phyloP scores from a whole-genome alignment of 2,329 filamentous ascomycete species.

The Capronia coronata region DNA sequence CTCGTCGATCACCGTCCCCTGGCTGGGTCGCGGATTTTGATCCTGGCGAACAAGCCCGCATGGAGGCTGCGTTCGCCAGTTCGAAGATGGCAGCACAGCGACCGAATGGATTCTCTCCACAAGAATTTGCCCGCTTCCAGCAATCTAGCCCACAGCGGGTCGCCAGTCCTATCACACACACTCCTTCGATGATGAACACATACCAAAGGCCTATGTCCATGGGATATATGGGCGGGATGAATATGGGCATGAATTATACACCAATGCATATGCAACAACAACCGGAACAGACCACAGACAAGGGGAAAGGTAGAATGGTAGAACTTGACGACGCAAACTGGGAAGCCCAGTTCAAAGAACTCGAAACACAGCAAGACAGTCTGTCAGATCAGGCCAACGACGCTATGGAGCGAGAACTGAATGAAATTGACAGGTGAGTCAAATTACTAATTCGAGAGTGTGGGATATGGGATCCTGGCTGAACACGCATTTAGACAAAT shows the following conservation, averaged over 20 bases:
- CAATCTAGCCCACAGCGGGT: slow-evolving; percentile 47
- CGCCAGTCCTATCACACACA: slow-evolving; percentile 51
- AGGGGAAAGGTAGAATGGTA: slow-evolving; percentile 75
- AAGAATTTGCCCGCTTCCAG: slow-evolving; percentile 83
- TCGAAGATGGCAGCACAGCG: slow-evolving; percentile 35
- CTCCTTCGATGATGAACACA: slow-evolving; percentile 53
- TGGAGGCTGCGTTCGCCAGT: slow-evolving; percentile 61
- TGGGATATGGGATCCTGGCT: slow-evolving; percentile 48
- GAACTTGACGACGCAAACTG: slow-evolving; percentile 91
- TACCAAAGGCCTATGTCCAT: slow-evolving; percentile 43
- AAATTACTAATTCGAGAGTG: slow-evolving; percentile 75
- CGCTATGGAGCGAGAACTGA: slow-evolving; percentile 77
- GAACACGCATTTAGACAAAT: slow-evolving; percentile 50
- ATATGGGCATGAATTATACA: slow-evolving; percentile 50
- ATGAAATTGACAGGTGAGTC: slow-evolving; percentile 81
- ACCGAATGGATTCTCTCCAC: slow-evolving; percentile 62
- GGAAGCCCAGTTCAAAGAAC: slow-evolving; percentile 90
- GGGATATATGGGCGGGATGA: slow-evolving; percentile 37
- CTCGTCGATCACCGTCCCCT: slow-evolving; percentile 49
- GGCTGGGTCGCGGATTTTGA: slow-evolving; percentile 61
- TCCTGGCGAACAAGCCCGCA: slow-evolving; percentile 55
- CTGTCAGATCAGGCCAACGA: slow-evolving; percentile 60
- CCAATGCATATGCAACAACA: slow-evolving; percentile 43
- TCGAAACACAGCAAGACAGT: slow-evolving; percentile 46
- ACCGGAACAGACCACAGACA: slow-evolving; percentile 49